Evolutionary conservation across 805 yeast genomes (phyloP).

Genomic region (Trichomonascus vanleenenianus): DNA sequence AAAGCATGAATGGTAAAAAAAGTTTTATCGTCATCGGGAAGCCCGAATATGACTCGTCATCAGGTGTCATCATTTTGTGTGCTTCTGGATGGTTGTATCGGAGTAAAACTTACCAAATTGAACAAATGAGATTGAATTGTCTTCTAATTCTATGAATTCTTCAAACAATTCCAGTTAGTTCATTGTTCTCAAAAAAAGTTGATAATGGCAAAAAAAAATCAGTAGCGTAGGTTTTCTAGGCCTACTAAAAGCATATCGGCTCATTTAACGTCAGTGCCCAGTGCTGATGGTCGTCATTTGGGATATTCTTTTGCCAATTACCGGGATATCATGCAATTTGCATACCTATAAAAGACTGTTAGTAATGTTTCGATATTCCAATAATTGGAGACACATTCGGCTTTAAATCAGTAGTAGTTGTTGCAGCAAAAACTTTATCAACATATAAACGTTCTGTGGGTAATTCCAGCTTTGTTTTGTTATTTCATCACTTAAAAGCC

Average conservation of each 20-base stretch:
- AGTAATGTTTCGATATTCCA: not conserved
- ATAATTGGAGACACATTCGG: not conserved
- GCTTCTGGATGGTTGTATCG: not conserved
- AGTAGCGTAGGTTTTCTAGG: conserved; percentile 97
- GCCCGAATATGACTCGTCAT: conserved; percentile 99
- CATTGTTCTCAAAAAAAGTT: not conserved
- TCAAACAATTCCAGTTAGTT: not conserved
- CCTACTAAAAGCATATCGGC: conserved; percentile 92
- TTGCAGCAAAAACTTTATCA: conserved; percentile 53
- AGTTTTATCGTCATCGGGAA: conserved; percentile 87
- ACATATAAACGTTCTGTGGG: conserved; percentile 84
- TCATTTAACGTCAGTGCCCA: conserved; percentile 96
- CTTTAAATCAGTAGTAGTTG: conserved; percentile 28
- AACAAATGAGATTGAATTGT: not conserved
- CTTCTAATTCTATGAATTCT: not conserved
- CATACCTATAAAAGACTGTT: conserved; percentile 15
- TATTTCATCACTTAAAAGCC: conserved; percentile 28
- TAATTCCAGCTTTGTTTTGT: conserved; percentile 98
- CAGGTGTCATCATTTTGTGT: conserved; percentile 48
- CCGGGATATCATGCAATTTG: not conserved
- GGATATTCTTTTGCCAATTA: conserved; percentile 1
- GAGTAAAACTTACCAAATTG: conserved; percentile 4
- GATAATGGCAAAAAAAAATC: conserved; percentile 36
- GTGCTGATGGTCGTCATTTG: conserved; percentile 87
- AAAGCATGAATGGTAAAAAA: conserved; percentile 95